These are phyloP conservation scores for Ogataea trehalophila DNA, from an alignment of 805 yeast genomes.

Conservation along the genomic window DNA sequence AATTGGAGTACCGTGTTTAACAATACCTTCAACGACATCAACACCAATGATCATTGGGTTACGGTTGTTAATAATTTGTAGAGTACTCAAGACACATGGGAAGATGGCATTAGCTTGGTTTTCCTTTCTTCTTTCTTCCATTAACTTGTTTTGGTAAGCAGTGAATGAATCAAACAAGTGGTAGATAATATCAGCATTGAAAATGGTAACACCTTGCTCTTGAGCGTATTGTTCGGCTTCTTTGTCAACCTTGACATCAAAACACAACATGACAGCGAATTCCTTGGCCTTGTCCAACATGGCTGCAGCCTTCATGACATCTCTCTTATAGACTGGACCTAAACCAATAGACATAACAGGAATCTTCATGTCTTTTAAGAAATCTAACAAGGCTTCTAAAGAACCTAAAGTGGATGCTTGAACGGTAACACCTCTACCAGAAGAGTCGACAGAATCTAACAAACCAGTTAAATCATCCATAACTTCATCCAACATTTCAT, in stretches of 20 bases:
- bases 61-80: conserved; percentile 96
- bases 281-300: conserved; percentile 97
- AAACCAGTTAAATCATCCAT: conserved; percentile 97
- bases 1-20: conserved; percentile 91
- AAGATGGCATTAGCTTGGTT: conserved; percentile 83
- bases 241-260: conserved; percentile 94
- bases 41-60: conserved; percentile 99
- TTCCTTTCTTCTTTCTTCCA: conserved; percentile 88
- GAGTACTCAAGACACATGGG: conserved; percentile 92
- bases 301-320: conserved; percentile 94
- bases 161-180: conserved; percentile 94
- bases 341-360: conserved; percentile 98
- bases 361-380: conserved; percentile 96
- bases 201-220: conserved; percentile 86
- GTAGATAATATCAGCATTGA: conserved; percentile 94
- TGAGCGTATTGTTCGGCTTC: conserved; percentile 98
- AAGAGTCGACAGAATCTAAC: conserved; percentile 88
- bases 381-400: conserved; percentile 91
- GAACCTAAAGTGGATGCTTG: conserved; percentile 99
- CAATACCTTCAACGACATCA: conserved; percentile 87
- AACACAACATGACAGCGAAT: conserved; percentile 95
- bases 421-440: conserved; percentile 96
- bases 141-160: conserved; percentile 80
- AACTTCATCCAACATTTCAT: conserved; percentile 93
- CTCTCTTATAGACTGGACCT: conserved; percentile 98